Evolutionary conservation across 331 rosid genomes (phyloP), one percentile per base, ranked within the genome.

Genomic region (Cydonia oblonga): DNA sequence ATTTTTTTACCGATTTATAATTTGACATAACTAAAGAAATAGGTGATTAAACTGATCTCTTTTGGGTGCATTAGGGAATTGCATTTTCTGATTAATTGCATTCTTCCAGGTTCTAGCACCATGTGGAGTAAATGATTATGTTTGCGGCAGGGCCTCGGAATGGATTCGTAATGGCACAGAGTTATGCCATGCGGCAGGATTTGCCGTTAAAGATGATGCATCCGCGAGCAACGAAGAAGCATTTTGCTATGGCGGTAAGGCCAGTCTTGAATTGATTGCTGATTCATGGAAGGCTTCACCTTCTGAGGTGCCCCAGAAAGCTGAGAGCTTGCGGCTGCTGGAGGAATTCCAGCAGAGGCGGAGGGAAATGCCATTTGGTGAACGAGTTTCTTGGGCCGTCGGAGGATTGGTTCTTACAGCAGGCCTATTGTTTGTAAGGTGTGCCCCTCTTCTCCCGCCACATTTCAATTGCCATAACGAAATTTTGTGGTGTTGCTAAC

Each of bases 391-490:
- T 44, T 95, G 99, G 99, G 96, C 96, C 33, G 81, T 95, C 2
- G 97, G 97, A 79, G 96, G 97, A 81, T 80, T 95, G 92, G 96
- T 91, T 69, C 88, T 91, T 71, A 89, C 97, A 4, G 92, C 99
- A 23, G 97, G 96, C 60, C 76, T 95, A 81, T 57, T 89, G 74
- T 83, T 81, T 84, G 74, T 86, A 56, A 91, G 99, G 99, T 95
- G 49, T 70, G 84, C 66, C 49, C 53, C 30, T 81, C 69, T 4
- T 30, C 44, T 69, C 29, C 42, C 57, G 52, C 73, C 54, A 22
- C 54, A 22, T 58, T 22, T 76, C 44, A 6, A 1, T 19, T 6
- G 9, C 42, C 22, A 0, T 42, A 2, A 20, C 15, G 19, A 44
- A 9, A 22, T 18, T 24, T 2, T 53, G 38, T 4, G 13, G 6